Evolutionary conservation across 805 yeast genomes (phyloP), one percentile per base, ranked within the genome.

Genomic region (Candida broadrunensis): DNA sequence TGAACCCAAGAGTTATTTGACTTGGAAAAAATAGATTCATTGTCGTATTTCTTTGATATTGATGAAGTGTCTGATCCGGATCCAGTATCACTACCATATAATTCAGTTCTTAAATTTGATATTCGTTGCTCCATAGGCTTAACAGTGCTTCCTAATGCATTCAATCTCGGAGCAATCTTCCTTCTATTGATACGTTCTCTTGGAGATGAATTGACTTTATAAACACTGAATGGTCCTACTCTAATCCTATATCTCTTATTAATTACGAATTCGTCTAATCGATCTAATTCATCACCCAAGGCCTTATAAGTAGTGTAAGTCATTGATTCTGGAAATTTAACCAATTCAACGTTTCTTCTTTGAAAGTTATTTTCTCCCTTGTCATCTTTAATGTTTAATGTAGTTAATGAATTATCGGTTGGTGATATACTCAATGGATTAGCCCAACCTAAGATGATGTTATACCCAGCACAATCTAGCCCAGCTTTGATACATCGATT

Each of bases 391-490:
- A 42, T 26, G 15, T 47, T 42, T 39, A 52, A 38, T 2, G 44
- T 50, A n/a, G 55, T 50, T 42, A 52, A 44, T 25, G 45, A 45
- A 17, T 37, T 47, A 42, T 42, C 53, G 33, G 35, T 43, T 21
- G 37, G 44, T 2, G 52, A 41, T 12, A 73, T 50, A 0, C 72
- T 62, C 37, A 67, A 48, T 13, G 72, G 69, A 24, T 64, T 68
- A 20, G 72, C 62, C 70, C 78, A 78, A 14, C 73, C 70, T 23
- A 78, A 56, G 29, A 66, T 68, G 41, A 78, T 66, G 29, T 59
- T 72, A 50, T 77, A 78, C 0, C 83, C 82, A 14, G 59, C 63
- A 59, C 83, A 78, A 8, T 56, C 55, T 4, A 70, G 41, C 3
- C 65, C 63, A 2, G 80, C 71, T 46, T 67, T 73, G 31, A 43